phyloP scores from a whole-genome alignment of 176 grass and related monocot species.

The Aegilops tauschii region DNA sequence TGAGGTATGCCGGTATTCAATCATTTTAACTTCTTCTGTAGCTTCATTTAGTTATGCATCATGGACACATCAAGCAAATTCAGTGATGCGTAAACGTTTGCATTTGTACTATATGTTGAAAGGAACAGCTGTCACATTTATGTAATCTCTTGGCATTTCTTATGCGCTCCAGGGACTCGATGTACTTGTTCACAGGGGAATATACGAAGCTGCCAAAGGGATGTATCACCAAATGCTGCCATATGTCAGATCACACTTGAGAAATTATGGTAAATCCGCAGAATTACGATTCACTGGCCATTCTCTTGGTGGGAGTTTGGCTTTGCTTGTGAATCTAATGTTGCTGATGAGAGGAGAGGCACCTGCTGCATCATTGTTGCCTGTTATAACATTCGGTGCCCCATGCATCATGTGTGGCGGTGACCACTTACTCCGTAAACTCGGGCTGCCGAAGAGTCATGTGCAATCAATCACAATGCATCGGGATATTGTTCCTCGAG shows the following conservation, averaged over 20 bases:
- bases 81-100: no score
- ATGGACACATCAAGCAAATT: background rate
- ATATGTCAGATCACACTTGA: conserved; percentile 63
- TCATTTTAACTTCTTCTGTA: background rate
- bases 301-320: conserved; percentile 86
- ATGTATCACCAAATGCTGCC: conserved; percentile 91
- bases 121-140: background rate
- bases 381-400: conserved; percentile 86
- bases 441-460: conserved; percentile 66
- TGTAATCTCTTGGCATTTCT: background rate
- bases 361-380: conserved; percentile 52
- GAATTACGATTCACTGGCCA: conserved; percentile 73
- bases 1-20: conserved; percentile 49
- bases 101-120: background rate
- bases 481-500: conserved; percentile 92
- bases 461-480: conserved; percentile 78
- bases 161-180: conserved; percentile 49
- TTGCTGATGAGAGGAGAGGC: conserved; percentile 57
- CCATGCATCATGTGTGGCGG: conserved; percentile 96
- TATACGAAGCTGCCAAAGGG: conserved; percentile 93
- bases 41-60: conserved; percentile 23
- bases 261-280: conserved; percentile 38
- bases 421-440: conserved; percentile 63
- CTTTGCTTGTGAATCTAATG: conserved; percentile 90
- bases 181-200: conserved; percentile 87